These are phyloP conservation scores for Amanita jacksonii DNA, from an alignment of 768 basidiomycete genomes.

Conservation along the genomic window DNA sequence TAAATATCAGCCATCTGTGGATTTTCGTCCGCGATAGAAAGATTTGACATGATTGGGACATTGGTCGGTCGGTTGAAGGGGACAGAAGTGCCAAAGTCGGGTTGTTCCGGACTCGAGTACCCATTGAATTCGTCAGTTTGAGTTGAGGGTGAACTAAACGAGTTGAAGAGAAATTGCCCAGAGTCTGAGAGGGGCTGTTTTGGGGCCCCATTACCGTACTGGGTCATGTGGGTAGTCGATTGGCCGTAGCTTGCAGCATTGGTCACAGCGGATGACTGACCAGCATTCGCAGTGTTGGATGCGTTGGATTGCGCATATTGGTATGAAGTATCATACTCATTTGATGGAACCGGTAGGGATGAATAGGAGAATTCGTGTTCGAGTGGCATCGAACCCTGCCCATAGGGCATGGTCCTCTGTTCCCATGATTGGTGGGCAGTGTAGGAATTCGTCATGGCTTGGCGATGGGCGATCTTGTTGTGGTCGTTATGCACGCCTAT, in stretches of 20 bases:
- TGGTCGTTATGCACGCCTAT: background rate
- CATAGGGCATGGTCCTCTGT: constrained; percentile 18
- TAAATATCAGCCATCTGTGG: background rate
- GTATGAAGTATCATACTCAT: background rate
- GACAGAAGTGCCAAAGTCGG: background rate
- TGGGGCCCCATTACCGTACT: background rate
- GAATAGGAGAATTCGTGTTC: constrained; percentile 24
- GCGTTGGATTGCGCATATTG: constrained; percentile 6
- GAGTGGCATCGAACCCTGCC: constrained; percentile 22
- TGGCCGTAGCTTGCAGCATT: constrained; percentile 9
- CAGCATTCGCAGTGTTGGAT: constrained; percentile 8
- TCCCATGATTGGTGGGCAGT: constrained; percentile 18
- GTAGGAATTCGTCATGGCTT: constrained; percentile 18
- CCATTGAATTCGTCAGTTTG: background rate
- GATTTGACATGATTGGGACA: background rate
- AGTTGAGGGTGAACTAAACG: background rate
- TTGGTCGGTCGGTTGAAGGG: background rate
- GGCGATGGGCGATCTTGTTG: background rate
- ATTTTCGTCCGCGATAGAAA: background rate
- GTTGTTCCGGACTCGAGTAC: background rate
- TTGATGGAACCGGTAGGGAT: constrained; percentile 6
- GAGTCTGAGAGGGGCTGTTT: background rate
- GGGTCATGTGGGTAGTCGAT: constrained; percentile 2
- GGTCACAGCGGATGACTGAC: constrained; percentile 9
- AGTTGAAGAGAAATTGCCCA: background rate